Conservation (phyloP, 2,329 filamentous ascomycete species). For the Ciborinia camelliae region DNA sequence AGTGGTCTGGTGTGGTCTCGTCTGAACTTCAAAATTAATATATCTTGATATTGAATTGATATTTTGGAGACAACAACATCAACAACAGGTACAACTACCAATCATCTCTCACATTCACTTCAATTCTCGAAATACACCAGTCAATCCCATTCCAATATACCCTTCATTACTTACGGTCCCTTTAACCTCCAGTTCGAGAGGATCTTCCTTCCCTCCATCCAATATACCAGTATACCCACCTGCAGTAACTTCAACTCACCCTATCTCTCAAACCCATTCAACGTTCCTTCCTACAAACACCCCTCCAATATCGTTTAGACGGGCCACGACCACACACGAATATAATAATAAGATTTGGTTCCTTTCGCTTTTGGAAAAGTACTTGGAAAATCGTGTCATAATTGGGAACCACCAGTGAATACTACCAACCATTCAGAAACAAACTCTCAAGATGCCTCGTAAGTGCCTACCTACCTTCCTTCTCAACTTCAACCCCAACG, state of each 20-base stretch:
- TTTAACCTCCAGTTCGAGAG: too few relatives aligned
- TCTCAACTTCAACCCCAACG: neutral
- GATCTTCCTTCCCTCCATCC: too few relatives aligned
- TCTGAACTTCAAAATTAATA: constrained; percentile 7
- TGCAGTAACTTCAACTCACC: neutral
- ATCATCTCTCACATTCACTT: neutral
- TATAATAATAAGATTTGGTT: neutral
- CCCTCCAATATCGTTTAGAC: constrained; percentile 1
- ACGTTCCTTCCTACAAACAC: constrained; percentile 9
- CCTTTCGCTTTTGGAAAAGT: constrained; percentile 10
- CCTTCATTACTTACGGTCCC: too few relatives aligned
- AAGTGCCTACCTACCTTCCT: neutral
- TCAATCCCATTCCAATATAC: neutral
- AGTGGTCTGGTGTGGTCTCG: too few relatives aligned
- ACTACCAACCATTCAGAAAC: neutral
- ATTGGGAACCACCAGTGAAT: constrained; percentile 4
- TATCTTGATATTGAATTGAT: neutral
- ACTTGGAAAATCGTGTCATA: constrained; percentile 1
- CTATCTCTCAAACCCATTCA: neutral
- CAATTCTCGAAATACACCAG: neutral
- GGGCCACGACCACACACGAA: neutral
- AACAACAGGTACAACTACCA: neutral
- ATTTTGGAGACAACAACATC: neutral
- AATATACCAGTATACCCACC: too few relatives aligned
- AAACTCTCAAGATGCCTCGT: constrained; percentile 14